Percentiles rank a stretch among this genome's conserved stretches.
Conservation (phyloP, 495 filamentous ascomycete genomes). For the Chaetomium tenue region DNA sequence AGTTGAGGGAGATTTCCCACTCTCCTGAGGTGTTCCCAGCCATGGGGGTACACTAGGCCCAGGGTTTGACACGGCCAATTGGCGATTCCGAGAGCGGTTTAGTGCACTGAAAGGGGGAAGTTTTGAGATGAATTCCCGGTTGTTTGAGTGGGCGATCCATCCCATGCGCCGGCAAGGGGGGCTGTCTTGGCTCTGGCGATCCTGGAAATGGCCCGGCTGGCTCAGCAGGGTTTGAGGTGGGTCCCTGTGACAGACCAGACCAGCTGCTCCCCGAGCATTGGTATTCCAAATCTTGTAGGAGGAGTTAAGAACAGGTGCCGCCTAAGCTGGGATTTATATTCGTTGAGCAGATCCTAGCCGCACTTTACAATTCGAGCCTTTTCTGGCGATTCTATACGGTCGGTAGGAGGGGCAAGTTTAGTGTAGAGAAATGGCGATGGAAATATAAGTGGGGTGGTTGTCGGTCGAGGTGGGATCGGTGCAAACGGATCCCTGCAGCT, state of each 20-base stretch:
- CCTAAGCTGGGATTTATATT: neutral
- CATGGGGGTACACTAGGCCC: constrained; percentile 10
- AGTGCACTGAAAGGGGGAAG: constrained; percentile 16
- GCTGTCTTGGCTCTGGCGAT: constrained; percentile 8
- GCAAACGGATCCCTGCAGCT: constrained; percentile 9
- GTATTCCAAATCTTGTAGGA: neutral
- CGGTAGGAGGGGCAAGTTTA: neutral
- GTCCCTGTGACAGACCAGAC: neutral
- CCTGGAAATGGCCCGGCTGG: neutral
- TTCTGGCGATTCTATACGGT: neutral
- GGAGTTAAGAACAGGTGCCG: too few species aligned
- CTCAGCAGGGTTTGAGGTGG: neutral
- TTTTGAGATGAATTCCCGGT: constrained; percentile 18
- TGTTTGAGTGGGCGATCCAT: constrained; percentile 21
- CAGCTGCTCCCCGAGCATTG: neutral
- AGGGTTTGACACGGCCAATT: constrained; percentile 8
- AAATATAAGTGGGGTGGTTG: neutral
- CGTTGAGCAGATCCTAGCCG: neutral
- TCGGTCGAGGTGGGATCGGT: constrained; percentile 14
- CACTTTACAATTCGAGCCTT: neutral
- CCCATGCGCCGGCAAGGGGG: constrained; percentile 5
- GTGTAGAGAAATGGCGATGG: neutral
- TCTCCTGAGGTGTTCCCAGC: constrained; percentile 5
- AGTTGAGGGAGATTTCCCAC: constrained; percentile 6
- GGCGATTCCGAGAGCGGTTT: constrained; percentile 16